Evolutionary conservation across 495 filamentous ascomycete genomes (phyloP).

Genomic region (Penicillium longicatenatum): DNA sequence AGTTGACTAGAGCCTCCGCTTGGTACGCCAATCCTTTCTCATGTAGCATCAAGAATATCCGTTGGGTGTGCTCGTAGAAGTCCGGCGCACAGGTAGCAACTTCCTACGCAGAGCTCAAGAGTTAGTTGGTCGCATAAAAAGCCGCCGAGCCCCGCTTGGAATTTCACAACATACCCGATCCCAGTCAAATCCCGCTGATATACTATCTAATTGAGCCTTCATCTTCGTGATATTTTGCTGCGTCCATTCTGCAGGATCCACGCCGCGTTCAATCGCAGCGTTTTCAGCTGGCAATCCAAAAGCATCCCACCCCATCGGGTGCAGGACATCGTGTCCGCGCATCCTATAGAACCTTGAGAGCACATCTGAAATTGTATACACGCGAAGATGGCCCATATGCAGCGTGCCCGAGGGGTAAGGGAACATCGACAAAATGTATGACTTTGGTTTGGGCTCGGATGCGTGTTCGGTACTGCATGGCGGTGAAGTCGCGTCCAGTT

Average conservation of each 20-base stretch:
- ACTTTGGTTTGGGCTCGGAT: slow-evolving; percentile 47
- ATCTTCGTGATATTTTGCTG: slow-evolving; percentile 75
- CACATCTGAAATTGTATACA: slow-evolving; percentile 90
- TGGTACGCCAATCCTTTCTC: slow-evolving; percentile 76
- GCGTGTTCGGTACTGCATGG: slow-evolving; percentile 10
- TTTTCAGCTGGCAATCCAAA: slow-evolving; percentile 92
- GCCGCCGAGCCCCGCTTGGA: neutral
- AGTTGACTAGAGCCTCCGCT: slow-evolving; percentile 80
- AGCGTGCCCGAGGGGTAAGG: slow-evolving; percentile 87
- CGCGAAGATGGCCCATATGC: slow-evolving; percentile 86
- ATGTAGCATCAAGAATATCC: slow-evolving; percentile 75
- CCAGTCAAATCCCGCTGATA: slow-evolving; percentile 85
- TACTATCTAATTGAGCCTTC: slow-evolving; percentile 75
- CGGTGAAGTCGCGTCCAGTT: slow-evolving; percentile 25
- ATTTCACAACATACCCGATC: slow-evolving; percentile 58
- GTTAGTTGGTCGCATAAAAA: neutral
- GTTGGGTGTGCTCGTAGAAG: slow-evolving; percentile 89
- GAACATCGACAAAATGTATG: slow-evolving; percentile 89
- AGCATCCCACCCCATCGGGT: slow-evolving; percentile 94
- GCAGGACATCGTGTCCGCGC: slow-evolving; percentile 72
- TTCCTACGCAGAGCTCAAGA: slow-evolving; percentile 55
- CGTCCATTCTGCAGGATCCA: slow-evolving; percentile 80
- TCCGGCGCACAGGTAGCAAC: slow-evolving; percentile 77
- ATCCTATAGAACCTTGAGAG: slow-evolving; percentile 76
- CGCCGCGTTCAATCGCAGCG: slow-evolving; percentile 83